Base-by-base conservation (phyloP, 1,139 yeast genomes). In the Hyphopichia khmerensis region DNA sequence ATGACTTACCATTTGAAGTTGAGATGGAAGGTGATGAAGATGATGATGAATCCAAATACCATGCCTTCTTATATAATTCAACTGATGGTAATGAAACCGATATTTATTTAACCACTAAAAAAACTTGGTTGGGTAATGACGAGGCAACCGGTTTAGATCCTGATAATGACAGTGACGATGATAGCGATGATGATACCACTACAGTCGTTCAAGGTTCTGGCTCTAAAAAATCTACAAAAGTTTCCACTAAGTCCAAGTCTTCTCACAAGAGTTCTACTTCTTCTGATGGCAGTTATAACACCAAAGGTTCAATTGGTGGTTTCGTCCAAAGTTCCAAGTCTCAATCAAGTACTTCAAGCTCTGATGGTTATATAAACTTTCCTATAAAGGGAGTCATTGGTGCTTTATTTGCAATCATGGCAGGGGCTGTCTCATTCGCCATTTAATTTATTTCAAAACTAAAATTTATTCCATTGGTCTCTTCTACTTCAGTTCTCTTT, bases 111-210 rank as follows among this genome's bases (percentile, higher is more conserved):
- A 77, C 90, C 34, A 77, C 82, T 56, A 79, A 77, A 40, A 69
- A 70, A 52, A 78, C 88, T 11, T 69, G 79, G 62, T 65, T 89
- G 43, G 87, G 82, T 17, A 73, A 78, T 36, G 60, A 64, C 21
- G 80, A 77, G 36, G 87, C 85, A 19, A 72, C 82, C 32, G 96
- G 96, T 14, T 69, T 80, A 43, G 76, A 86, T 60, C 82, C 84
- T 37, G 67, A 74, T 45, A 69, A 71, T 48, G 67, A 65, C 3
- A 35, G 33, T 3, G 36, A 38, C 19, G 35, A 24, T 15, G 36
- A n/a, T n/a, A n/a, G n/a, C n/a, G n/a, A 33, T 13, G 54, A 36
- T 18, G 47, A 33, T 7, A 42, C 53, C 2, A 40, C 51, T 17
- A 49, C 54, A 5, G 43, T 45, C 23, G 49, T 40, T 13, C 46